phyloP scores from a whole-genome alignment of 495 filamentous ascomycete genomes.

The Aspergillus conjunctus region DNA sequence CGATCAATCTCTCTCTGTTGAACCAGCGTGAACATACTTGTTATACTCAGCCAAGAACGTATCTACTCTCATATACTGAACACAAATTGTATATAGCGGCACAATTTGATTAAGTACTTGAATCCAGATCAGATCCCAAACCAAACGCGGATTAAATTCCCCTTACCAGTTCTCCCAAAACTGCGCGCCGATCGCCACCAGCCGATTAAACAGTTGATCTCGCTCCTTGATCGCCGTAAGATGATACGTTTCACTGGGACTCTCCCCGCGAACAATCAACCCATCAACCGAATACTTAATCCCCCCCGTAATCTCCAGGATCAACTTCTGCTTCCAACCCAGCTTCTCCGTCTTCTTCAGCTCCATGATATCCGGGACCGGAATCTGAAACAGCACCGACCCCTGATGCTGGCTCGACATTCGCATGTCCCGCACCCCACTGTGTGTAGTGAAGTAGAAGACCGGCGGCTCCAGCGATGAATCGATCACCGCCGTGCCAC shows the following conservation, averaged over 20 bases:
- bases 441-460: constrained; percentile 53
- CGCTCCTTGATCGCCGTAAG: constrained; percentile 74
- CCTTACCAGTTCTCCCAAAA: constrained; percentile 72
- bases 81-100: too few relatives aligned
- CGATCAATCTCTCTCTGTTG: too few relatives aligned
- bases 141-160: neutral
- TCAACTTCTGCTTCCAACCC: constrained; percentile 86
- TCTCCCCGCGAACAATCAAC: constrained; percentile 63
- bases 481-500: constrained; percentile 70
- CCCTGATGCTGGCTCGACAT: constrained; percentile 49
- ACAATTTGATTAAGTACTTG: too few relatives aligned
- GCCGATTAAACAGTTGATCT: constrained; percentile 83
- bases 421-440: constrained; percentile 31
- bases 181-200: constrained; percentile 81
- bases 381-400: constrained; percentile 48
- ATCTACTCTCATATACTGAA: too few relatives aligned
- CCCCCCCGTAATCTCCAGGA: constrained; percentile 79
- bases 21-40: too few relatives aligned
- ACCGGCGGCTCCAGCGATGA: constrained; percentile 51
- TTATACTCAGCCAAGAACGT: too few relatives aligned
- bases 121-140: neutral
- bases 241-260: constrained; percentile 52
- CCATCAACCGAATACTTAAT: constrained; percentile 75
- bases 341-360: constrained; percentile 81
- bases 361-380: constrained; percentile 63